These are phyloP conservation scores for Zygoascus meyerae DNA, from an alignment of 1,139 yeast genomes.

Conservation along the genomic window DNA sequence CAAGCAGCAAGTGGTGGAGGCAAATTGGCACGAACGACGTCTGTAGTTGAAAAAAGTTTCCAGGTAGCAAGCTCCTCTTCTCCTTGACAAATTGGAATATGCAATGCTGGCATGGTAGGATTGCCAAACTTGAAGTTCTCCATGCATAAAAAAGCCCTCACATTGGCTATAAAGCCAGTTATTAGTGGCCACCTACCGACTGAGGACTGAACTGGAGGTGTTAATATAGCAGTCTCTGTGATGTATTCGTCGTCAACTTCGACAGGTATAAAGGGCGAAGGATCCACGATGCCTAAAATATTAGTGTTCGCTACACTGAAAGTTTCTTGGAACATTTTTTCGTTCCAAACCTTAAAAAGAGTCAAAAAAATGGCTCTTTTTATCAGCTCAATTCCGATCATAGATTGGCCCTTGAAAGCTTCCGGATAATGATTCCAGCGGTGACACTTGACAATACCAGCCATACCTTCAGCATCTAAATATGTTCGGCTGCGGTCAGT, in stretches of 20 bases:
- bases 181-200: slow-evolving; percentile 8
- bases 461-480: slow-evolving; percentile 1
- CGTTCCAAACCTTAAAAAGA: slow-evolving; percentile 3
- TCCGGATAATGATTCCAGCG: slow-evolving; percentile 9
- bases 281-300: slow-evolving; percentile 7
- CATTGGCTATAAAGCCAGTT: slow-evolving; percentile 10
- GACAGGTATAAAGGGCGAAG: slow-evolving; percentile 11
- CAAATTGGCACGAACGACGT: slow-evolving; percentile 1
- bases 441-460: slow-evolving; percentile 9
- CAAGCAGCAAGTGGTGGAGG: slow-evolving; percentile 5
- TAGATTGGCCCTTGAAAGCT: slow-evolving; percentile 7
- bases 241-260: slow-evolving; percentile 14
- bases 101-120: not conserved
- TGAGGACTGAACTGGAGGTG: not conserved
- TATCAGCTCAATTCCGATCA: slow-evolving; percentile 11
- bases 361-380: slow-evolving; percentile 13
- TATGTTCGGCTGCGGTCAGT: slow-evolving; percentile 2
- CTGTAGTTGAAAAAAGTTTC: slow-evolving; percentile 3
- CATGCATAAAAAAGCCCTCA: slow-evolving; percentile 8
- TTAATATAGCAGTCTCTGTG: slow-evolving; percentile 8
- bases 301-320: slow-evolving; percentile 2
- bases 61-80: slow-evolving; percentile 6
- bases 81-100: not conserved
- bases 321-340: slow-evolving; percentile 1
- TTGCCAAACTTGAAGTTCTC: slow-evolving; percentile 5